Evolutionary conservation across 2,329 filamentous ascomycete species (phyloP).

Genomic region (Claviceps sorghi): DNA sequence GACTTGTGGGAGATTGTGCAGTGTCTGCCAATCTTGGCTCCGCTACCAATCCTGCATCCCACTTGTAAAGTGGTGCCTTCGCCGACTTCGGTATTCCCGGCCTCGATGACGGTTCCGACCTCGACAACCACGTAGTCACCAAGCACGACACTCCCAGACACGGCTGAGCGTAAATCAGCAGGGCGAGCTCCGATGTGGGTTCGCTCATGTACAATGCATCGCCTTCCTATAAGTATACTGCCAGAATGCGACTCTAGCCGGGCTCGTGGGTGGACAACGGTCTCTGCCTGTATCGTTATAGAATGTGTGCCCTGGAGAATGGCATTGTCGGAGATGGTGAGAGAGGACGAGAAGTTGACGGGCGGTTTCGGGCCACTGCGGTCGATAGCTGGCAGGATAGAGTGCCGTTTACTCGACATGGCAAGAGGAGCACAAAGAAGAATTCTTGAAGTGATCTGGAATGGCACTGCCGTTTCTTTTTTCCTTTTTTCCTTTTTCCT

Average conservation of each 20-base stretch:
- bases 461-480: too few species aligned
- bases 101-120: slow-evolving; percentile 44
- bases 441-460: too few species aligned
- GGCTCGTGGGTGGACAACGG: slow-evolving; percentile 73
- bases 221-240: slow-evolving; percentile 65
- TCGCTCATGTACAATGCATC: slow-evolving; percentile 68
- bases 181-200: slow-evolving; percentile 36
- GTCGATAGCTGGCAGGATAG: slow-evolving; percentile 38
- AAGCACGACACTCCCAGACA: slow-evolving; percentile 36
- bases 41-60: slow-evolving; percentile 42
- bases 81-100: slow-evolving; percentile 46
- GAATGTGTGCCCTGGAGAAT: slow-evolving; percentile 56
- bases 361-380: slow-evolving; percentile 44
- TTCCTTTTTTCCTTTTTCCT: too few species aligned
- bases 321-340: slow-evolving; percentile 49
- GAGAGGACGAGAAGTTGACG: slow-evolving; percentile 43
- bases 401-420: slow-evolving; percentile 39
- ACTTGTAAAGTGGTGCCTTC: slow-evolving; percentile 47
- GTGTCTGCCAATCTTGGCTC: slow-evolving; percentile 50
- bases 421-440: not conserved
- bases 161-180: slow-evolving; percentile 11
- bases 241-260: slow-evolving; percentile 66
- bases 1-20: slow-evolving; percentile 56
- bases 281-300: slow-evolving; percentile 64
- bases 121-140: slow-evolving; percentile 49